phyloP scores from a whole-genome alignment of 2,329 filamentous ascomycete species.

The Periconia sp. region DNA sequence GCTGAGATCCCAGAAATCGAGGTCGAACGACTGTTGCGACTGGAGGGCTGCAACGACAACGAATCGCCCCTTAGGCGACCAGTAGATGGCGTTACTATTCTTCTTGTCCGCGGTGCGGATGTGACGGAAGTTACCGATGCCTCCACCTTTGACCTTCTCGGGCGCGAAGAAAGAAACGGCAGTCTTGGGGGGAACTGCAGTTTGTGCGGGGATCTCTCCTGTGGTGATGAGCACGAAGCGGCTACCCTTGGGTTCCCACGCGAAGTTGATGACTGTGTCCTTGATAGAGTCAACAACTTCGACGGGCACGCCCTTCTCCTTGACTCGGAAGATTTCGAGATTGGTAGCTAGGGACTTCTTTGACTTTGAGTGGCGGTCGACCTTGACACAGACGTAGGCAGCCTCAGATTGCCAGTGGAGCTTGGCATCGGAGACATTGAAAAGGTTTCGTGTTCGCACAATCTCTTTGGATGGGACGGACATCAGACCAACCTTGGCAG shows the following conservation, averaged over 20 bases:
- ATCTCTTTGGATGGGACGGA: constrained; percentile 93
- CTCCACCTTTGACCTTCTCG: constrained; percentile 85
- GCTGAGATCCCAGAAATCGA: constrained; percentile 97
- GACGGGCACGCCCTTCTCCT: constrained; percentile 96
- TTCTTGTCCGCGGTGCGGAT: constrained; percentile 97
- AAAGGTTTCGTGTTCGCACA: constrained; percentile 92
- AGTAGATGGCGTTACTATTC: constrained; percentile 99
- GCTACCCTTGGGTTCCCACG: constrained; percentile 98
- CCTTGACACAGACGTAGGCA: constrained; percentile 95
- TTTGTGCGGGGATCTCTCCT: constrained; percentile 77
- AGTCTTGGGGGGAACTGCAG: constrained; percentile 90
- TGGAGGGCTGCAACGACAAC: constrained; percentile 92
- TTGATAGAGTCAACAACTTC: constrained; percentile 98
- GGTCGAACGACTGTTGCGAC: constrained; percentile 90
- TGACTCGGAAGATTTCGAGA: constrained; percentile 96
- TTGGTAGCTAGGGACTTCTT: constrained; percentile 98
- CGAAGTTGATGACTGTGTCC: constrained; percentile 99
- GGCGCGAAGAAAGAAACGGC: constrained; percentile 95
- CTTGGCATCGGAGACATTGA: constrained; percentile 97
- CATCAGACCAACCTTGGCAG: constrained; percentile 96
- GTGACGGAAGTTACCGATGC: constrained; percentile 93
- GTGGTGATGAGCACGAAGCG: constrained; percentile 97
- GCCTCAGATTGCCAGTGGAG: constrained; percentile 98
- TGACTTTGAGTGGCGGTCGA: constrained; percentile 97
- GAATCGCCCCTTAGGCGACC: constrained; percentile 94